Base-by-base conservation (phyloP, 441 rosid species). In the Erodium moschatum region DNA sequence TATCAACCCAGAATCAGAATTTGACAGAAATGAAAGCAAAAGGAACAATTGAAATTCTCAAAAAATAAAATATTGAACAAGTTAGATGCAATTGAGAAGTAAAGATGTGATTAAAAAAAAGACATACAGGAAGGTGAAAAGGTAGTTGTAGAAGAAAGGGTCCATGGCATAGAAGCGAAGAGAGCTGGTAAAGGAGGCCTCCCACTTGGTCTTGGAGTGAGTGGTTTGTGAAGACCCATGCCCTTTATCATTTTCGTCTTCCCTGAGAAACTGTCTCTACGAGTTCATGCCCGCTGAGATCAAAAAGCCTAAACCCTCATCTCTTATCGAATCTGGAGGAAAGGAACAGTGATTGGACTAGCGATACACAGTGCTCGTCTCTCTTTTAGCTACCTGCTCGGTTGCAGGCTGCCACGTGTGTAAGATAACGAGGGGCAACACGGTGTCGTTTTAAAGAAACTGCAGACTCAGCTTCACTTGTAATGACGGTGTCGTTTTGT, bases 161-260 rank as follows among this genome's bases (percentile, higher is more conserved):
- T 54, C 71, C 80, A 77, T 44, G 90, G 87, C 6, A 90, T 75
- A 4, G 89, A 86, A 64, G 84, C 82, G 60, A 79, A 77, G n/a
- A 78, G 21, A 73, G 75, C 73, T 52, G 60, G 6, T 52, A 83
- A 79, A 0, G 91, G 87, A 75, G 79, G 79, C 75, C 79, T 85
- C 71, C 75, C 77, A 63, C 80, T 67, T 6, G 96, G 75, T 65
- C 80, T 67, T 6, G 96, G 75, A 77, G 66, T 70, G 67, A 77
- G 65, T 12, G 84, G 75, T 42, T 81, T 70, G 50, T 65, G 77
- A 66, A 73, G 79, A 62, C 67, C 76, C 76, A 76, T 46, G 21
- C 78, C 81, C 82, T 80, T 83, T 90, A 87, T 87, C 42, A 15
- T 73, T 52, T 52, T 52, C 73, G 5, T 46, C 65, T 54, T 54